Conservation (phyloP, 768 basidiomycete species). For the Thelephora aurantiotincta region DNA sequence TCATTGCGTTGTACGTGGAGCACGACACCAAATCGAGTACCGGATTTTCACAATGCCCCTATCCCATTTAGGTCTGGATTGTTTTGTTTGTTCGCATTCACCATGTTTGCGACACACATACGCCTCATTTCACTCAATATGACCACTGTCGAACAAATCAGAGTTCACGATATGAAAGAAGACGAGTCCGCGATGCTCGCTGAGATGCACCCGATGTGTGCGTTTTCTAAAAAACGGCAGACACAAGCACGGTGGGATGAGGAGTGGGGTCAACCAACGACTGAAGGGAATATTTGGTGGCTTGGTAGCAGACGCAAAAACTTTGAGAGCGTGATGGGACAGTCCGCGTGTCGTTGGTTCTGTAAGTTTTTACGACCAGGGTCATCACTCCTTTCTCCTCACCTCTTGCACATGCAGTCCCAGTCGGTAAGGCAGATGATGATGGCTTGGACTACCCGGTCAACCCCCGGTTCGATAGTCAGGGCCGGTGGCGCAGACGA, state of each 20-base stretch:
- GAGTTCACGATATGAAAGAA: conserved; percentile 42
- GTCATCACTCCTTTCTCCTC: not conserved
- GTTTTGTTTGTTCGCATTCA: conserved; percentile 55
- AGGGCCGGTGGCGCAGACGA: conserved; percentile 53
- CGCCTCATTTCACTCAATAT: conserved; percentile 45
- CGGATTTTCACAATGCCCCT: conserved; percentile 1
- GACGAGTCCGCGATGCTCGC: conserved; percentile 40
- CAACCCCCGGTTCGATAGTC: conserved; percentile 61
- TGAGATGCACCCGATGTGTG: conserved; percentile 38
- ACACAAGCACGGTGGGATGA: conserved; percentile 44
- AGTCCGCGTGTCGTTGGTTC: conserved; percentile 54
- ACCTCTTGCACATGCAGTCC: conserved; percentile 17
- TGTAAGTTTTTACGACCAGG: conserved; percentile 33
- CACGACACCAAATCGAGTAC: not conserved
- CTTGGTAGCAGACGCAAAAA: conserved; percentile 42
- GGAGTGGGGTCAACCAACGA: conserved; percentile 68
- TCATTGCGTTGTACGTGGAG: conserved; percentile 56
- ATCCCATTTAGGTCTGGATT: conserved; percentile 37
- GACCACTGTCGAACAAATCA: conserved; percentile 74
- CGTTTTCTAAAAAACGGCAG: conserved; percentile 30
- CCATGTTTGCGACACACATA: conserved; percentile 45
- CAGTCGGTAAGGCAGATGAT: conserved; percentile 33
- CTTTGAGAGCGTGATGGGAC: conserved; percentile 82
- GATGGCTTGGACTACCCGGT: conserved; percentile 52
- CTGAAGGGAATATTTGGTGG: conserved; percentile 85